A percentile compares a stretch with the other conserved stretches of the same genome.
Evolutionary conservation across 257 asterid species (phyloP).

Genomic region (Oldenlandia corymbosa): DNA sequence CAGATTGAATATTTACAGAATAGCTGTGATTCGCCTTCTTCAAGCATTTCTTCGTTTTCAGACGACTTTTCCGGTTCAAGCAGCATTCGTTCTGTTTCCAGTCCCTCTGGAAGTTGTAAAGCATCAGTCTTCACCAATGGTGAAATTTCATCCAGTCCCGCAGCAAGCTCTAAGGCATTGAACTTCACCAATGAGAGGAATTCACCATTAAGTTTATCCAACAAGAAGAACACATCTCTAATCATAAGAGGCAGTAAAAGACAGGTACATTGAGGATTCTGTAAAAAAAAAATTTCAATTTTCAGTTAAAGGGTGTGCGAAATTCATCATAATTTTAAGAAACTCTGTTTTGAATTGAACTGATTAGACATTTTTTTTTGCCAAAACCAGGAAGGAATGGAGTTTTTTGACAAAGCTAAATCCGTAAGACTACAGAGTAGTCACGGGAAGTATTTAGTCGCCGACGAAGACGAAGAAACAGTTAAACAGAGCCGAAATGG

Average conservation of each 20-base stretch:
- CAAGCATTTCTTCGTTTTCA: constrained; percentile 37
- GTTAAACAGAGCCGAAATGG: constrained; percentile 38
- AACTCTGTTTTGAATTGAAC: background rate
- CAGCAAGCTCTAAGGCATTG: too few species aligned
- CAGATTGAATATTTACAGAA: constrained; percentile 11
- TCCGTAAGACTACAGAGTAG: constrained; percentile 33
- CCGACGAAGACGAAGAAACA: constrained; percentile 34
- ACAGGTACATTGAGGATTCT: background rate
- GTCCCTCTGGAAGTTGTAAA: constrained; percentile 6
- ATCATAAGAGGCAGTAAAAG: background rate
- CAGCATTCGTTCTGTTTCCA: constrained; percentile 3
- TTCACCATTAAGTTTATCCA: too few species aligned
- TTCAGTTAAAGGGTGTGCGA: too few species aligned
- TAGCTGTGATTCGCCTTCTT: constrained; percentile 26
- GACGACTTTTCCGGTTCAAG: constrained; percentile 29
- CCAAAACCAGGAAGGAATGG: constrained; percentile 25
- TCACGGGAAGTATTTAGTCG: constrained; percentile 29
- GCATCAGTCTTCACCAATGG: constrained; percentile 14
- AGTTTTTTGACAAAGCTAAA: constrained; percentile 28
- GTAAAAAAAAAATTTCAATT: background rate
- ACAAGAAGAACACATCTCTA: constrained; percentile 23
- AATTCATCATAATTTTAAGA: too few species aligned
- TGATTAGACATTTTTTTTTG: background rate
- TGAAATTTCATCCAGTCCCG: constrained; percentile 15
- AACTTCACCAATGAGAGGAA: too few species aligned